phyloP scores from a whole-genome alignment of 768 basidiomycete species.

The Termitomyces sp. region DNA sequence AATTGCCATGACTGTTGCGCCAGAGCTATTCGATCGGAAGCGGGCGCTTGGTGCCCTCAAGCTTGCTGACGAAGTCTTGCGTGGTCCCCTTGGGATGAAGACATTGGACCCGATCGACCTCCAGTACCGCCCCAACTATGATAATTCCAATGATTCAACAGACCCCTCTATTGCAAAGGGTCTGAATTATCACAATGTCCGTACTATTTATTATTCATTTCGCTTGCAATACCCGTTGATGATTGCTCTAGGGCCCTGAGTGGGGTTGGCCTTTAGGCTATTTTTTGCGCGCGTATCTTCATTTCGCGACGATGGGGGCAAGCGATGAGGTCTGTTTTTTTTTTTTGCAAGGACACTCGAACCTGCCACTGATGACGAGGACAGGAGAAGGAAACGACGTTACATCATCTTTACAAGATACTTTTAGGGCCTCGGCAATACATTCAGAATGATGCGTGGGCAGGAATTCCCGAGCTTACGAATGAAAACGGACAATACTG shows the following conservation, averaged over 20 bases:
- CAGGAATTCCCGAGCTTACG: constrained; percentile 89
- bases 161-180: constrained; percentile 88
- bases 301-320: constrained; percentile 73
- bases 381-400: constrained; percentile 64
- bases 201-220: constrained; percentile 15
- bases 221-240: constrained; percentile 5
- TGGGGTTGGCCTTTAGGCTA: constrained; percentile 97
- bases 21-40: constrained; percentile 81
- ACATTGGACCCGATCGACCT: constrained; percentile 85
- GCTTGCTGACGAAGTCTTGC: constrained; percentile 74
- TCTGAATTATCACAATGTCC: constrained; percentile 87
- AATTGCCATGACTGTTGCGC: constrained; percentile 95
- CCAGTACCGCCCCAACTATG: constrained; percentile 88
- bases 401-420: constrained; percentile 75
- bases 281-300: constrained; percentile 88
- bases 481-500: constrained; percentile 83
- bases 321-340: constrained; percentile 51
- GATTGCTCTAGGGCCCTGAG: constrained; percentile 65
- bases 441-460: constrained; percentile 82
- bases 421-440: constrained; percentile 68
- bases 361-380: constrained; percentile 1
- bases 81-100: constrained; percentile 94
- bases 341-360: background rate
- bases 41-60: constrained; percentile 78
- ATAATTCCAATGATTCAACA: constrained; percentile 89